phyloP scores from a whole-genome alignment of 805 yeast genomes.

The Isabelozyma gotoi region DNA sequence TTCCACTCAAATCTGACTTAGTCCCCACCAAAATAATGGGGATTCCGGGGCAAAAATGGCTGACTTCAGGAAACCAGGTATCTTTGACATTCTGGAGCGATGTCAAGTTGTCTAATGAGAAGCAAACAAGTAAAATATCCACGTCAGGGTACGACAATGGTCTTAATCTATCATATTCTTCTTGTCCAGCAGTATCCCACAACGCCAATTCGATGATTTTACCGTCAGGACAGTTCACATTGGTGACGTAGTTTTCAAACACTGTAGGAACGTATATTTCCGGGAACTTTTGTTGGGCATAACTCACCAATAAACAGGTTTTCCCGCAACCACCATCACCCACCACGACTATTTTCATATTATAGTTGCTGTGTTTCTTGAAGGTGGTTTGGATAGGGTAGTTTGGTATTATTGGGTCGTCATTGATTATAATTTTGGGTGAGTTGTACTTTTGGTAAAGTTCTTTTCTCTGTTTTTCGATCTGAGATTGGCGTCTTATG shows the following conservation, averaged over 20 bases:
- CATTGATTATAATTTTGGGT: conserved; percentile 31
- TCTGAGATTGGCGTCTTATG: conserved; percentile 17
- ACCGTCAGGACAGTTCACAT: conserved; percentile 68
- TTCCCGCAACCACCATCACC: conserved; percentile 95
- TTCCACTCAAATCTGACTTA: conserved; percentile 58
- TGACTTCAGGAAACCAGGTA: conserved; percentile 85
- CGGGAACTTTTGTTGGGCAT: conserved; percentile 70
- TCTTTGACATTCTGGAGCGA: conserved; percentile 74
- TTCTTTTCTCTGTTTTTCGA: conserved; percentile 22
- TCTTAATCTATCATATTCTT: conserved; percentile 77
- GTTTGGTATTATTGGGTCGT: conserved; percentile 36
- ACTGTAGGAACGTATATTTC: conserved; percentile 77
- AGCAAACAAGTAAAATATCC: conserved; percentile 73
- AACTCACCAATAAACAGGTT: conserved; percentile 70
- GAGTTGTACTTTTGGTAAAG: conserved; percentile 18
- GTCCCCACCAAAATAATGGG: conserved; percentile 84
- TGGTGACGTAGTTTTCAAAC: conserved; percentile 73
- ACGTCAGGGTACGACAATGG: conserved; percentile 81
- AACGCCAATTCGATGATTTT: conserved; percentile 73
- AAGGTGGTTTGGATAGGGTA: conserved; percentile 28
- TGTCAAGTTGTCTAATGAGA: conserved; percentile 60
- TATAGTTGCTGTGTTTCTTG: conserved; percentile 16
- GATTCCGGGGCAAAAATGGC: conserved; percentile 76
- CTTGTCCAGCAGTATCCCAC: conserved; percentile 93
- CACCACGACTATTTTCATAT: conserved; percentile 69